Evolutionary conservation across 306 rosid species (phyloP).

Genomic region (Dalbergia cultrata): DNA sequence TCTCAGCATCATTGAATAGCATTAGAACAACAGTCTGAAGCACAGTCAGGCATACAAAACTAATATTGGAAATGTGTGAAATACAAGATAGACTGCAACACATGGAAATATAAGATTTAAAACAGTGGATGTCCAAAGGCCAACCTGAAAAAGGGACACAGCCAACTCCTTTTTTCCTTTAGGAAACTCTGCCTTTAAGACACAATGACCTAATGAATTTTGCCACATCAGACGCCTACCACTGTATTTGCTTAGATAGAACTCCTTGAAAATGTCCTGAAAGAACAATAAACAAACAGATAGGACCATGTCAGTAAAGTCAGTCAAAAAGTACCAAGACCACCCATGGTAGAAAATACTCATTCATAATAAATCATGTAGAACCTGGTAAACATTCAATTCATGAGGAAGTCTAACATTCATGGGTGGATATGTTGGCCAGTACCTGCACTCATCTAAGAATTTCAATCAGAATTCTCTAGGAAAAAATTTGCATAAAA

Average conservation of each 20-base stretch:
- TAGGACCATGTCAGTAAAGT: slow-evolving; percentile 42
- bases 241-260: slow-evolving; percentile 95
- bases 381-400: slow-evolving; percentile 97
- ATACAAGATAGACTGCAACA: slow-evolving; percentile 35
- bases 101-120: slow-evolving; percentile 31
- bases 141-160: slow-evolving; percentile 98
- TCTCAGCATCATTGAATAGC: slow-evolving; percentile 97
- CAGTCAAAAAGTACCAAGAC: slow-evolving; percentile 16
- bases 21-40: slow-evolving; percentile 93
- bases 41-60: slow-evolving; percentile 42
- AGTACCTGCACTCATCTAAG: slow-evolving; percentile 75
- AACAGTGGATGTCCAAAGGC: slow-evolving; percentile 44
- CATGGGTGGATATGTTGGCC: slow-evolving; percentile 99
- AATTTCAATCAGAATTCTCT: slow-evolving; percentile 43
- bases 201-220: slow-evolving; percentile 99
- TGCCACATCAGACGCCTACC: slow-evolving; percentile 99
- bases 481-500: background rate
- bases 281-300: slow-evolving; percentile 32
- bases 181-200: slow-evolving; percentile 96
- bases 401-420: slow-evolving; percentile 99
- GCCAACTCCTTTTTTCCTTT: slow-evolving; percentile 98
- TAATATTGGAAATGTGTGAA: slow-evolving; percentile 18
- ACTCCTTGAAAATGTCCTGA: slow-evolving; percentile 98
- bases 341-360: slow-evolving; percentile 35
- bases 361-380: slow-evolving; percentile 28